A percentile compares a stretch with the other conserved stretches of the same genome.
phyloP scores from a whole-genome alignment of 2,329 filamentous ascomycete species.

The Falciphora oryzae region DNA sequence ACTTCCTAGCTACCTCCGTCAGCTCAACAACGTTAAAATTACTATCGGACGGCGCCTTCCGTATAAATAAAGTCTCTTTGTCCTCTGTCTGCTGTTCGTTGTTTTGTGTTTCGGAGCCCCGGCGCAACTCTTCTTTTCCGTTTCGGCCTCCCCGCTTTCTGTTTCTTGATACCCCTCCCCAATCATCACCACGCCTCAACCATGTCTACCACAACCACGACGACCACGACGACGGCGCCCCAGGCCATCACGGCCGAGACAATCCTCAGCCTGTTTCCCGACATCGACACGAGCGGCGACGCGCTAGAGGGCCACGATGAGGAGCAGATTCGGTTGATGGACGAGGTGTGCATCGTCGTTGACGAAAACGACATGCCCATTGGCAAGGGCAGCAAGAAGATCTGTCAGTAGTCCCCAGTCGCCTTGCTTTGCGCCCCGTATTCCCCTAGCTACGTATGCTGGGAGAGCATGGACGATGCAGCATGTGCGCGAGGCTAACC shows the following conservation, averaged over 20 bases:
- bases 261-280: constrained; percentile 82
- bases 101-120: not conserved
- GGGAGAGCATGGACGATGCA: not conserved
- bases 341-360: constrained; percentile 95
- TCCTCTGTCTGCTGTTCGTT: not conserved
- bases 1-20: not conserved
- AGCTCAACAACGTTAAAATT: not conserved
- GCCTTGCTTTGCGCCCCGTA: not conserved
- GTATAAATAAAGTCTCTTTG: not conserved
- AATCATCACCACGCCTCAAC: not conserved
- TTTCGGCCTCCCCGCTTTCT: not conserved
- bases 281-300: constrained; percentile 64
- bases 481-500: not conserved
- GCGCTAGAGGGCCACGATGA: constrained; percentile 90
- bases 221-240: constrained; percentile 42
- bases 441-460: not conserved
- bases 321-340: constrained; percentile 97
- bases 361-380: constrained; percentile 90
- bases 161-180: not conserved
- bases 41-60: not conserved
- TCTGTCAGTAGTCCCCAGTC: constrained; percentile 59
- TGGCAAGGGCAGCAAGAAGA: constrained; percentile 96
- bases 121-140: too few relatives aligned
- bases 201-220: constrained; percentile 19
- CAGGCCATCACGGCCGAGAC: constrained; percentile 75